These are phyloP conservation scores for Astragalus glycyphyllos DNA, from an alignment of 306 rosid species.

Conservation along the genomic window DNA sequence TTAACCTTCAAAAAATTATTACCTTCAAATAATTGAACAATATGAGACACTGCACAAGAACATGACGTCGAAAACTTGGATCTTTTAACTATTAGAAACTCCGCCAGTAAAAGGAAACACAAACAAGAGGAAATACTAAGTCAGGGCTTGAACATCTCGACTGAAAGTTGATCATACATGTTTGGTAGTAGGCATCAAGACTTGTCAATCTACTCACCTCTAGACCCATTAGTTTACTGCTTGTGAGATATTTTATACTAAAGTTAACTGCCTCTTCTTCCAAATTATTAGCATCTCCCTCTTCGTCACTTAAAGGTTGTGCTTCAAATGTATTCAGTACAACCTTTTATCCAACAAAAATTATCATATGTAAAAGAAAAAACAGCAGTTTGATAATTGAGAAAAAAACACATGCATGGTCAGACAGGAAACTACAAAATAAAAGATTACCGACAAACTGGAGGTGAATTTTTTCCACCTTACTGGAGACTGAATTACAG, in stretches of 20 bases:
- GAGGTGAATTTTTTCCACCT: conserved; percentile 94
- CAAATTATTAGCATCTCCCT: conserved; percentile 87
- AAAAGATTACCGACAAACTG: conserved; percentile 68
- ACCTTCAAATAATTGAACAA: conserved; percentile 93
- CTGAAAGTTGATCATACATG: conserved; percentile 13
- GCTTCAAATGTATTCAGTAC: conserved; percentile 90
- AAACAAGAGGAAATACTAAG: conserved; percentile 24
- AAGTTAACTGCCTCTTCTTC: conserved; percentile 89
- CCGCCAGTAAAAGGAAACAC: conserved; percentile 26
- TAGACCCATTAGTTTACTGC: conserved; percentile 95
- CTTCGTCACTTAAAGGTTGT: conserved; percentile 96
- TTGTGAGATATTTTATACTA: conserved; percentile 97
- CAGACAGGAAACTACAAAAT: conserved; percentile 24
- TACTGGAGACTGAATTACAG: conserved; percentile 61
- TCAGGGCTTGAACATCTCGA: conserved; percentile 35
- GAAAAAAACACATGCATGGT: neutral
- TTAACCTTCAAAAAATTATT: conserved; percentile 33
- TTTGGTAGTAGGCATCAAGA: conserved; percentile 31
- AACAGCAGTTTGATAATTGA: conserved; percentile 13
- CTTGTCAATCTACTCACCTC: conserved; percentile 63
- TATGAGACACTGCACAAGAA: conserved; percentile 97
- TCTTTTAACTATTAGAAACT: conserved; percentile 73
- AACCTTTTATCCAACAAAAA: conserved; percentile 58
- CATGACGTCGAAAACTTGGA: conserved; percentile 92
- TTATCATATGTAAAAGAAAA: conserved; percentile 28